These are phyloP conservation scores for Millerozyma miso DNA, from an alignment of 805 yeast genomes.

Conservation along the genomic window DNA sequence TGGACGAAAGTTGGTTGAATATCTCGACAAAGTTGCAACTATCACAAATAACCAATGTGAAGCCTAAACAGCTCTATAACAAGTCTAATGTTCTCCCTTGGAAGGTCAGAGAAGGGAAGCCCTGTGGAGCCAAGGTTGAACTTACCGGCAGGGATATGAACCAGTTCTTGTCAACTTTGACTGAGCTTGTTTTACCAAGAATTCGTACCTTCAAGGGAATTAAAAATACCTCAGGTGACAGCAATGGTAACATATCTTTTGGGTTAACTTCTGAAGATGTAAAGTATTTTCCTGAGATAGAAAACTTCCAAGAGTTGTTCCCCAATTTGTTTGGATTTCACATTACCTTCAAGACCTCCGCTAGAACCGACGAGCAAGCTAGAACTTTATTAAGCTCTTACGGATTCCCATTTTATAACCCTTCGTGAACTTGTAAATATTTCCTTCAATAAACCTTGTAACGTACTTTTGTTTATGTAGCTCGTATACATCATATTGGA, in stretches of 20 bases:
- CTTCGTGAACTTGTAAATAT: constrained; percentile 10
- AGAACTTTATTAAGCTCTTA: constrained; percentile 75
- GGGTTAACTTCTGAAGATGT: constrained; percentile 78
- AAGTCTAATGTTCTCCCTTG: constrained; percentile 78
- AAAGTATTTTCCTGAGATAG: constrained; percentile 88
- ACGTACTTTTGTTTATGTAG: background rate
- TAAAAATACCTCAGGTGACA: constrained; percentile 73
- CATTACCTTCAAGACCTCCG: constrained; percentile 78
- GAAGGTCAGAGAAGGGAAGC: constrained; percentile 82
- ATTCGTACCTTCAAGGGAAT: constrained; percentile 84
- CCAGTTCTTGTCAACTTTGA: constrained; percentile 79
- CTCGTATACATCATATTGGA: no score
- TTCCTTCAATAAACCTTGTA: background rate
- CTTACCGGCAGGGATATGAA: constrained; percentile 77
- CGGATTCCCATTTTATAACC: constrained; percentile 67
- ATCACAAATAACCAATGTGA: constrained; percentile 91
- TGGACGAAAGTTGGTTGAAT: constrained; percentile 65
- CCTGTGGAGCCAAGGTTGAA: constrained; percentile 84
- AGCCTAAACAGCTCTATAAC: constrained; percentile 70
- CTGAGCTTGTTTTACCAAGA: constrained; percentile 91
- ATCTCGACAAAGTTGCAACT: constrained; percentile 74
- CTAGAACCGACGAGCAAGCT: constrained; percentile 88
- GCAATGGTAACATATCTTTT: constrained; percentile 78
- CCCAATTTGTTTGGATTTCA: constrained; percentile 84
- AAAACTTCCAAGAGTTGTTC: constrained; percentile 84